Base-by-base conservation (phyloP, 306 rosid genomes). In the Malus sieversii region DNA sequence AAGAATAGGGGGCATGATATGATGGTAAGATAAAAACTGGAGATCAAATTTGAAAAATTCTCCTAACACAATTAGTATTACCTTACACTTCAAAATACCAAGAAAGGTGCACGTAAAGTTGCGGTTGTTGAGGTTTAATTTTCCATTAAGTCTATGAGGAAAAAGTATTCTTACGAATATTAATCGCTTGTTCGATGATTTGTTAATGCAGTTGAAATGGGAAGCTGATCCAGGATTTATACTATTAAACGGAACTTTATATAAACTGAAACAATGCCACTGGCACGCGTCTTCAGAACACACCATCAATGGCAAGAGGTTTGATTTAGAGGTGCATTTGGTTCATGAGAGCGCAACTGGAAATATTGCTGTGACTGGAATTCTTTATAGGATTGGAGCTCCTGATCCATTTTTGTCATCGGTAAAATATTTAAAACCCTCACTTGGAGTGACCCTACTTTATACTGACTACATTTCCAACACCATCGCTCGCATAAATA, bases 241-340 rank as follows among this genome's bases (percentile, higher is more conserved):
- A 10, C 71, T 68, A 69, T 72, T 89, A 2, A 89, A 93, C 33
- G 87, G 79, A 65, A 91, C 84, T 51, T 62, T 30, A 10, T 93
- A 89, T 75, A 27, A 12, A 9, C 88, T 93, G 23, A 46, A n/a
- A 45, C 96, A 93, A 25, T 71, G 58, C 42, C 98, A 93, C 79
- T 93, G 98, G 98, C 98, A 93, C 75, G 74, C 90, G 53, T 91
- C 93, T 52, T 91, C 97, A 10, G 96, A 93, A 76, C 97, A 93
- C 81, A 83, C 89, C 53, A 62, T 91, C 74, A 63, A 88, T 73
- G 93, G 92, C 63, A 74, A 22, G 81, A 83, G 75, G 68, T 81
- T 81, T 32, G 93, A 85, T 81, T 74, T 91, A 19, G 98, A 93
- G 85, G 73, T 82, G 42, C 98, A 91, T 69, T 20, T 89, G 82